Evolutionary conservation across 495 filamentous ascomycete genomes (phyloP), one percentile per base, ranked within the genome.

Genomic region (Hypoxylon intermedium): DNA sequence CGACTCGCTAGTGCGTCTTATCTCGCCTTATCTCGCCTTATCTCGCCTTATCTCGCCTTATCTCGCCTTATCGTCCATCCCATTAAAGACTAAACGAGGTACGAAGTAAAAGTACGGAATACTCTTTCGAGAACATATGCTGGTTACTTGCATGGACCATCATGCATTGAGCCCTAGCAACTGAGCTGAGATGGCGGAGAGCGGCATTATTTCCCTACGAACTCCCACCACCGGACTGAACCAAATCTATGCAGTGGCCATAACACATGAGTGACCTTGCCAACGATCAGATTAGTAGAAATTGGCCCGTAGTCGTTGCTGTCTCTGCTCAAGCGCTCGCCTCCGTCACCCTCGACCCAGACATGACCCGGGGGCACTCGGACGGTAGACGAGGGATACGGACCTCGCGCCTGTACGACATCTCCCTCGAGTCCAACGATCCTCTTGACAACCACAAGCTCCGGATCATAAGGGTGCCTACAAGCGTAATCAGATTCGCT

Each of bases 221-320:
- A 76, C 37, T 83, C 79, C 75, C 75, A 77, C 82, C 82, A 83
- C 28, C 65, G 67, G 4, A 87, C 78, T 50, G 72, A 51, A 11
- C 83, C 81, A 19, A 71, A 72, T 67, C 78, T 77, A 19, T 72
- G 70, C 63, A 76, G 78, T 40, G 89, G 89, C 70, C 80, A 83
- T 37, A 92, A 52, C 6, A 91, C 77, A 58, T 83, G 83, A 19
- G 82, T 80, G 42, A 89, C 81, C 30, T 76, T 76, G 2, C 89
- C 89, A 5, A 82, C 79, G 21, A 93, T 79, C 37, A 93, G 63
- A 62, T 79, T 82, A 6, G 70, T 77, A 13, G 83, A 79, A 18
- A 87, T 80, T 0, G 90, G 88, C 3, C 90, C 90, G 67, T 90
- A 92, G 20, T 79, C 79, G 73, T 92, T 91, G 67, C 88, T 91